phyloP scores from a whole-genome alignment of 331 rosid genomes.

The Rosa hybrid region DNA sequence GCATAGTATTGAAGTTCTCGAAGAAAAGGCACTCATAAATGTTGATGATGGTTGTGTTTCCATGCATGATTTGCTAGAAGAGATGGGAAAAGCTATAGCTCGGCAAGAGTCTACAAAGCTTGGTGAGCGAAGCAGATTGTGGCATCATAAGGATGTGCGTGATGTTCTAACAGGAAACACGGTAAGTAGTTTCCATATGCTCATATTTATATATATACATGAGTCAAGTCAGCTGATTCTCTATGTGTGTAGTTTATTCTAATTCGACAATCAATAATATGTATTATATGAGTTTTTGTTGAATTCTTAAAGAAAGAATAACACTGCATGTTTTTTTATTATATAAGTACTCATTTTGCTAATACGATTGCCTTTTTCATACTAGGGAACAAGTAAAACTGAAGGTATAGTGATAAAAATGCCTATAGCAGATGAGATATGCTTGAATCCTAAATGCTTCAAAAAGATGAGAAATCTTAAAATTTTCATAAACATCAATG shows the following conservation, averaged over 20 bases:
- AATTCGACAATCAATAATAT: too few species aligned
- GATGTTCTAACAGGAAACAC: background rate
- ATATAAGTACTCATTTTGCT: too few species aligned
- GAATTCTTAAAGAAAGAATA: too few species aligned
- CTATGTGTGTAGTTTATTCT: too few species aligned
- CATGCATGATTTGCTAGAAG: background rate
- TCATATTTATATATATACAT: too few species aligned
- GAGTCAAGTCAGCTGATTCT: too few species aligned
- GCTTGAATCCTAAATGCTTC: background rate
- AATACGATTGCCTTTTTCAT: background rate
- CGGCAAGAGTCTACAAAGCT: background rate
- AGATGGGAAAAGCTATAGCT: background rate
- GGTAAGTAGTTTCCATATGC: background rate
- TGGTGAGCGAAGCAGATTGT: background rate
- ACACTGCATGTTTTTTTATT: too few species aligned
- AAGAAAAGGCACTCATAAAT: background rate
- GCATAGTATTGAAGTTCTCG: background rate
- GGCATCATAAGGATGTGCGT: background rate
- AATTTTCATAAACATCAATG: background rate
- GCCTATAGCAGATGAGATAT: background rate
- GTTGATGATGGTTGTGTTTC: too few species aligned
- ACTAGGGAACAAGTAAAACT: background rate
- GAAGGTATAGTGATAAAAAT: background rate
- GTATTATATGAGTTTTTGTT: too few species aligned
- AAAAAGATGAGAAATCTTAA: background rate